Evolutionary conservation across 2,329 filamentous ascomycete genomes (phyloP), one percentile per base, ranked within the genome.

Genomic region (Phyllosticta capitalensis): DNA sequence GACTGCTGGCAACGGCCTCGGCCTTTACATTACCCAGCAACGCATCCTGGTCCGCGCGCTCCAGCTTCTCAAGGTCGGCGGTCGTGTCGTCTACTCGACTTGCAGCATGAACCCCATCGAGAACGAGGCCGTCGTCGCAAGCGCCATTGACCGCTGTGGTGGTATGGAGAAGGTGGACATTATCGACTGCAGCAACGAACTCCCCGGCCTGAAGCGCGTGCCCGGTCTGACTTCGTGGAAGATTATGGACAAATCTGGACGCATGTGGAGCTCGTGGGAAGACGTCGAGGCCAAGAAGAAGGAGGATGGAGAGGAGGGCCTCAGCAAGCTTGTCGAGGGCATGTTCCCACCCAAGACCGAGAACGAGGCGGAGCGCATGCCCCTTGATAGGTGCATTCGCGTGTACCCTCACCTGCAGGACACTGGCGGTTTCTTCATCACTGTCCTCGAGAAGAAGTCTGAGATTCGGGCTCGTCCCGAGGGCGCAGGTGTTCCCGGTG

Each of bases 61-160:
- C 56, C 92, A 97, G 76, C 90, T 99, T 85, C 83, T 99, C 65
- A 97, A 96, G 79, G 88, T 90, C 59, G 92, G 94, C 49, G 94
- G 94, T 56, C 85, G 92, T 63, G 89, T 97, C 26, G 92, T 99
- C 56, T 99, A 97, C 77, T 97, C 92, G 2, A 99, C 94, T 20
- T 99, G 94, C 81, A 96, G 91, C 74, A 90, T 99, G 89, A 99
- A 99, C 75, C 94, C 94, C 0, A 85, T 97, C 26, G 94, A 99
- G 78, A 96, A 99, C 69, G 94, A 99, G 75, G 87, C 94, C 6
- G 91, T 97, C 17, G 79, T 99, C 62, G 85, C 89, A 0, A 87
- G 88, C 24, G 94, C 94, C 10, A 92, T 99, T 66, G 88, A 91
- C 66, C 83, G 92, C 60, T 97, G 92, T 68, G 94, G 94, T 63